Base-by-base conservation (phyloP, 2,329 filamentous ascomycete species). In the Aaosphaeria arxii region DNA sequence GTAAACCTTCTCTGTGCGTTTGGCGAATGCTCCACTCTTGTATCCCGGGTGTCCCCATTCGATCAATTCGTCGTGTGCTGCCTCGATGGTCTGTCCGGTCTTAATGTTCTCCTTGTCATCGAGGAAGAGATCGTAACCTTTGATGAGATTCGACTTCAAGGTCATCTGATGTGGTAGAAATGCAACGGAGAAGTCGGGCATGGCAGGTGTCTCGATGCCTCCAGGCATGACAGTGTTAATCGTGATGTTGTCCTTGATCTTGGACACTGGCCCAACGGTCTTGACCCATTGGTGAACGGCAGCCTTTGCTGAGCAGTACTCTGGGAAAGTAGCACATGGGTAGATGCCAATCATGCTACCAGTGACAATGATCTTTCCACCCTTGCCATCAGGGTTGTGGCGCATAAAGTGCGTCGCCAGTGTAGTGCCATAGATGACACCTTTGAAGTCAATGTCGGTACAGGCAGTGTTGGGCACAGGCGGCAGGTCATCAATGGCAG, bases 331-430 rank as follows among this genome's bases (percentile, higher is more conserved):
- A 6, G 62, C 51, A 49, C 76, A 72, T 1, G 77, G 75, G 42
- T 74, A 72, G 1, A 79, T 52, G 1, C 64, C 73, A 2, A 72
- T 71, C 48, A 74, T 70, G 49, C 71, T 76, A 2, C 69, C 67
- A 1, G 76, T 78, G 0, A 71, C 67, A 7, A 77, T 61, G 45
- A 79, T 75, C 46, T 64, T 71, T 1, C 76, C 76, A 2, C 73
- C 74, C 0, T 70, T 69, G 0, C 57, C 59, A 3, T 61, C 55
- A 2, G 53, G 42, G 47, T 79, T 80, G 48, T 78, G 68, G 7
- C 77, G 69, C 78, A 80, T 80, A 57, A 78, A 81, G 53, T 81
- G 77, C 1, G 71, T 74, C 0, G 78, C 75, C 6, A 80, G 64
- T 46, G 73, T 70, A 1, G 71, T 74, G 4, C 76, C 75, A 48